These are phyloP conservation scores for Rhododendron griersonianum DNA, from an alignment of 148 eudicot genomes.

Conservation along the genomic window DNA sequence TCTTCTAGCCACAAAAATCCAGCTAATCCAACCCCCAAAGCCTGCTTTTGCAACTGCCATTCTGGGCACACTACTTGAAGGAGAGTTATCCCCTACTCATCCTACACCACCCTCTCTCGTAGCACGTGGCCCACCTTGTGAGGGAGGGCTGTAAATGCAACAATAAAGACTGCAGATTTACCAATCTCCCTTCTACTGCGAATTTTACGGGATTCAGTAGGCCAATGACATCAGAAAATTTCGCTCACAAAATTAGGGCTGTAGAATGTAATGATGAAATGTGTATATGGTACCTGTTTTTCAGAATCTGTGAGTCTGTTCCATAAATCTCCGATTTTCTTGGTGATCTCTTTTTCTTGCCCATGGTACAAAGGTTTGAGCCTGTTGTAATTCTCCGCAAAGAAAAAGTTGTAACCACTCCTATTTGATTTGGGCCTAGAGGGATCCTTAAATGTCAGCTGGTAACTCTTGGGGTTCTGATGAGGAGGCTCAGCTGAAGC, in stretches of 20 bases:
- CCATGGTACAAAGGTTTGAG: constrained; percentile 49
- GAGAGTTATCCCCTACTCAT: not conserved
- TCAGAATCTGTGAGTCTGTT: constrained; percentile 54
- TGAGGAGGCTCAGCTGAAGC: constrained; percentile 22
- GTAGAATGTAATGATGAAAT: not conserved
- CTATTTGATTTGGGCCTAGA: constrained; percentile 46
- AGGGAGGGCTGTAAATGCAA: not conserved
- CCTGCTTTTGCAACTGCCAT: not conserved
- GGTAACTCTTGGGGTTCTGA: constrained; percentile 34
- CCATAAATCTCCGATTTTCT: constrained; percentile 50
- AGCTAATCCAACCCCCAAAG: not conserved
- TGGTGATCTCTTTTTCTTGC: constrained; percentile 45
- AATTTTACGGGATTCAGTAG: not conserved
- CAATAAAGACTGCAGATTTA: not conserved
- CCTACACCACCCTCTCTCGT: not conserved
- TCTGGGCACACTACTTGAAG: not conserved
- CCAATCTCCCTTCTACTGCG: not conserved
- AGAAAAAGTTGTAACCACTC: constrained; percentile 52
- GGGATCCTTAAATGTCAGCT: constrained; percentile 46
- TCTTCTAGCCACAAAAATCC: not conserved
- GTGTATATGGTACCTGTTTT: constrained; percentile 43
- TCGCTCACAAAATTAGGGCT: not conserved
- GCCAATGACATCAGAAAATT: not conserved
- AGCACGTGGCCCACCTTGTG: not conserved
- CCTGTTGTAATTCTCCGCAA: constrained; percentile 41